A percentile compares a stretch with the other conserved stretches of the same genome.
phyloP scores from a whole-genome alignment of 331 rosid species.

The Pyracantha coccinea region DNA sequence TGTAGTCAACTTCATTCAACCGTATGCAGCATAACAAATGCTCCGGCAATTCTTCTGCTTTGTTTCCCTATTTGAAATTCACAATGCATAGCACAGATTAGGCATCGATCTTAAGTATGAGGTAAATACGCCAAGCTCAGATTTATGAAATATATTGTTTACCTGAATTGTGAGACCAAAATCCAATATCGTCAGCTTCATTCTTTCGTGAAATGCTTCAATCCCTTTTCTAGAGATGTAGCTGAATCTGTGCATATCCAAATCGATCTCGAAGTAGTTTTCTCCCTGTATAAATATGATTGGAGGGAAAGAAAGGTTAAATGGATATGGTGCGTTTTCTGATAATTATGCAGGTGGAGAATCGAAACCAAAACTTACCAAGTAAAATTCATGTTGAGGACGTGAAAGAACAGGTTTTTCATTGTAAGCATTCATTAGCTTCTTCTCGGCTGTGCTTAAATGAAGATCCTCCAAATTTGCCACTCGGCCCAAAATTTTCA shows the following conservation, averaged over 20 bases:
- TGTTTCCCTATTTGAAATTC: constrained; percentile 57
- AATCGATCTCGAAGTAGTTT: constrained; percentile 89
- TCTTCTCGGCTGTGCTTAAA: constrained; percentile 69
- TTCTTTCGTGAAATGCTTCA: constrained; percentile 70
- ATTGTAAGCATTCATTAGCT: constrained; percentile 81
- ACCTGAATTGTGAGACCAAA: constrained; percentile 93
- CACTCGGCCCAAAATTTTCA: constrained; percentile 75
- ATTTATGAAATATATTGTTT: neutral
- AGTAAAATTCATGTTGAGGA: constrained; percentile 90
- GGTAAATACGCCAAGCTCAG: neutral
- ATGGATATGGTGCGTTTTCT: too few species aligned
- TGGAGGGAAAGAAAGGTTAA: neutral
- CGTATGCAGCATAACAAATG: constrained; percentile 76
- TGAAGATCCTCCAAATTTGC: constrained; percentile 79
- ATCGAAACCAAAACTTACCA: constrained; percentile 35
- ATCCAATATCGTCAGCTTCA: constrained; percentile 63
- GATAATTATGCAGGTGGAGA: neutral
- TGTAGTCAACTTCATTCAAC: constrained; percentile 57
- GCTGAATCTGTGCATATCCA: constrained; percentile 91
- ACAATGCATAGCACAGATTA: neutral
- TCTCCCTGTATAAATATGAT: constrained; percentile 58
- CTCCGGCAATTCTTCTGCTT: constrained; percentile 91
- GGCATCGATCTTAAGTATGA: constrained; percentile 3
- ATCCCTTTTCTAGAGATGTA: constrained; percentile 87
- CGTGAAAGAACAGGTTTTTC: constrained; percentile 96